Base-by-base conservation (phyloP, 352 stramenopile species). In the Aphanomyces invadans region DNA sequence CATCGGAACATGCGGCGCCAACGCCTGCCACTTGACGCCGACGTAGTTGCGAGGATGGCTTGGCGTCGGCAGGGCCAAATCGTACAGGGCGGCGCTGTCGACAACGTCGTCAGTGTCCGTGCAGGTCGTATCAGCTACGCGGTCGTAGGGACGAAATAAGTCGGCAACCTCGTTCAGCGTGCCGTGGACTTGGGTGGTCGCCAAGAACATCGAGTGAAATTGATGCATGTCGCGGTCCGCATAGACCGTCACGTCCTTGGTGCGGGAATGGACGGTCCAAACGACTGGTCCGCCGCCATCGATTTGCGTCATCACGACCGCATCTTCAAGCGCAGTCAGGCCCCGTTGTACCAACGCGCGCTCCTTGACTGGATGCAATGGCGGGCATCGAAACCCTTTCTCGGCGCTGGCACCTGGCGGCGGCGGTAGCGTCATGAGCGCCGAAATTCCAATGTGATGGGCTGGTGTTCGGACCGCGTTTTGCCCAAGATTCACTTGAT, bases 41-140 rank as follows among this genome's bases (percentile, higher is more conserved):
- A 92, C 78, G 52, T 80, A 89, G 62, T 92, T 81, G 48, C 87
- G 86, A 5, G 84, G 84, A 64, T 92, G 89, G 3, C 87, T 80
- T 2, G 61, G 56, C 0, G 83, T 87, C 2, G 83, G 83, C 3
- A 66, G 63, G 3, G 80, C 81, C 11, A 92, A 73, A 9, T 82
- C 73, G 31, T 88, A 71, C 28, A 92, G 73, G 39, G 79, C 88
- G 69, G 86, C 79, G 54, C 88, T 77, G 71, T 92, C 83, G 39
- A 92, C 65, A 31, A 90, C 60, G 45, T 92, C 83, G 12, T 57
- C 36, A 7, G 36, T 42, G 36, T 42, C 36, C 36, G 15, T 42
- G 15, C 36, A 15, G 7, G 36, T 42, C 36, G n/a, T n/a, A n/a
- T n/a, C n/a, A n/a, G n/a, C n/a, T n/a, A 42, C 7, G 36, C 36